Evolutionary conservation across 768 basidiomycete species (phyloP).

Genomic region (Leccinum subtestaceum): DNA sequence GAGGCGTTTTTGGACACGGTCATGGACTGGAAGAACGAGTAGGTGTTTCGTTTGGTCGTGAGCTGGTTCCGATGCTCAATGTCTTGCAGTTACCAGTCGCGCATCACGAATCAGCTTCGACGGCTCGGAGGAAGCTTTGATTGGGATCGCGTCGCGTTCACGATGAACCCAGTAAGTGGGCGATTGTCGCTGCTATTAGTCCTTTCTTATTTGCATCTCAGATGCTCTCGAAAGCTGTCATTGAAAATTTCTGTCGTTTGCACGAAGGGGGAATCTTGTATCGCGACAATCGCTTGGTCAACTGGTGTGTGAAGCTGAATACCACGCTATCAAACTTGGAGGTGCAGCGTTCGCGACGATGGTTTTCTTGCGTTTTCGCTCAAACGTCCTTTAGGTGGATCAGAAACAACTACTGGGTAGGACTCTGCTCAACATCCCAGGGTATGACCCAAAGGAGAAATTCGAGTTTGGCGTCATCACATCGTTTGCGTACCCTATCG

Average conservation of each 20-base stretch:
- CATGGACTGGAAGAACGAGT: conserved; percentile 98
- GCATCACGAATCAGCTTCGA: conserved; percentile 86
- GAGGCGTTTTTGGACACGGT: conserved; percentile 89
- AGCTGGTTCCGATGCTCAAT: background rate
- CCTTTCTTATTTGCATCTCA: conserved; percentile 25
- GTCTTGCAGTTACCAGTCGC: conserved; percentile 73
- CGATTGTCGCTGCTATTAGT: background rate
- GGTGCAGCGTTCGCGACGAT: conserved; percentile 40
- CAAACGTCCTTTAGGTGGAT: conserved; percentile 60
- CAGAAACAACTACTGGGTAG: conserved; percentile 85
- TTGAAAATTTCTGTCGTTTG: conserved; percentile 86
- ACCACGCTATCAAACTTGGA: conserved; percentile 98
- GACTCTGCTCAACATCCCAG: conserved; percentile 86
- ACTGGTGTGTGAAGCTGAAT: conserved; percentile 96
- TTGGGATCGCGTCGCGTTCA: conserved; percentile 93
- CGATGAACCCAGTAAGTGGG: conserved; percentile 77
- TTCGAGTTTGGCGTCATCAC: conserved; percentile 97
- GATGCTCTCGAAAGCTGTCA: conserved; percentile 81
- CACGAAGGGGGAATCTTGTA: conserved; percentile 92
- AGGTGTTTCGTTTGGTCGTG: conserved; percentile 30
- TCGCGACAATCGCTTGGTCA: conserved; percentile 94
- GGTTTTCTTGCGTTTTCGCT: background rate
- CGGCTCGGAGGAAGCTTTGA: conserved; percentile 92
- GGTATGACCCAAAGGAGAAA: conserved; percentile 91
- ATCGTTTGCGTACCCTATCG: conserved; percentile 92